Conservation (phyloP, 2,329 filamentous ascomycete genomes). For the Penicillium sp. region DNA sequence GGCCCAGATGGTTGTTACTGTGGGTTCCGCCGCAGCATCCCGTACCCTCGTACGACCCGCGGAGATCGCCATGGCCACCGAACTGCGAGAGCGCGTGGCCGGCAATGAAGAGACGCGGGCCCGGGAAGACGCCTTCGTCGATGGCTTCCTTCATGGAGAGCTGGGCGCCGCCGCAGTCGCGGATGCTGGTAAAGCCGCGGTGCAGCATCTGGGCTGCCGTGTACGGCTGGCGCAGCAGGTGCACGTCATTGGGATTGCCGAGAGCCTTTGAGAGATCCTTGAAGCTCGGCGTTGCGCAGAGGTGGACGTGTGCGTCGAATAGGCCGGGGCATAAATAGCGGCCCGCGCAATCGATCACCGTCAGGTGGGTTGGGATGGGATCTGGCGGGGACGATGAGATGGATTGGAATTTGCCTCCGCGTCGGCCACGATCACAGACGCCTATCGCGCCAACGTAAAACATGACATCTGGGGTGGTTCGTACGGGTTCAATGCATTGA, state of each 20-base stretch:
- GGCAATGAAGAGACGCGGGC: conserved; percentile 56
- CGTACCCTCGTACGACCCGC: conserved; percentile 43
- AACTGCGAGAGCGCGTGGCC: conserved; percentile 56
- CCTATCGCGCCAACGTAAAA: too few relatives aligned
- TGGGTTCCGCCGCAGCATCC: conserved; percentile 49
- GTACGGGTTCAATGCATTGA: conserved; percentile 73
- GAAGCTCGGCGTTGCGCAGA: conserved; percentile 27
- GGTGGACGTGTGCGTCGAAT: conserved; percentile 28
- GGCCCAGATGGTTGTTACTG: conserved; percentile 26
- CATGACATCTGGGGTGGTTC: too few relatives aligned
- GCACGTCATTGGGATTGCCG: conserved; percentile 21
- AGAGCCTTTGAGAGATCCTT: conserved; percentile 22
- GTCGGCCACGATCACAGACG: too few relatives aligned
- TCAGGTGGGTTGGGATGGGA: conserved; percentile 9
- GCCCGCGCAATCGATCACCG: conserved; percentile 18
- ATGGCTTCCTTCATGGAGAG: conserved; percentile 49
- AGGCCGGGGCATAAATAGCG: conserved; percentile 27
- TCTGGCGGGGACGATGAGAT: conserved; percentile 12
- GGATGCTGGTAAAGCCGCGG: conserved; percentile 58
- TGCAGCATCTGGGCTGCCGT: conserved; percentile 48
- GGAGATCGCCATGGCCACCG: conserved; percentile 56
- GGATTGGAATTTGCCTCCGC: conserved; percentile 19
- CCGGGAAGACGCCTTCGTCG: conserved; percentile 54
- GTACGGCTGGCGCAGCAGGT: conserved; percentile 24
- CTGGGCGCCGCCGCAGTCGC: conserved; percentile 59